Evolutionary conservation across 805 yeast species (phyloP), one percentile per base, ranked within the genome.

Genomic region (Saturnispora halmiae): DNA sequence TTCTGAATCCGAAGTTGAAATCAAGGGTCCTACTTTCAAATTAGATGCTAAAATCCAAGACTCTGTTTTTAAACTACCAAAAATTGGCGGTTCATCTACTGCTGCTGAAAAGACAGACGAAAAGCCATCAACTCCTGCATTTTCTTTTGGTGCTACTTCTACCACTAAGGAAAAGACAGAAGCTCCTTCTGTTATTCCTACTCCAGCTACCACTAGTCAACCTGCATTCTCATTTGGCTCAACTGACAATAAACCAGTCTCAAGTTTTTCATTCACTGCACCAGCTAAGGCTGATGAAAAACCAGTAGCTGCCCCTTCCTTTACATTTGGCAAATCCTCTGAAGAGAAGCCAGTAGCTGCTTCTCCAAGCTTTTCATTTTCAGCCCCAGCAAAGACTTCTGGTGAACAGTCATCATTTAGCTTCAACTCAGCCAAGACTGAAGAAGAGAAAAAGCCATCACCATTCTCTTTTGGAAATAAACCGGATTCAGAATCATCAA

Each of bases 11-110:
- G 82, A 77, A 28, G 59, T 78, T 20, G 79, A 77, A 54, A 71
- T 81, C 22, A 74, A 82, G 57, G 94, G 94, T 1, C 94, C 94
- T 16, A 60, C 67, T 11, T 84, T 84, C 55, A 69, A 67, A 7
- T 47, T 73, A 24, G 56, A 54, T 13, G 52, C 64, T 2, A 49
- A 47, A 22, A 66, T 70, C 22, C 47, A 51, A 16, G 58, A 54
- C 33, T 45, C 59, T 31, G 60, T 50, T 9, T 63, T 63, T 45
- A 59, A 53, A 34, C 50, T 60, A 11, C 19, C 49, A 11, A 39
- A 39, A 10, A 16, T 27, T 20, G 28, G 37, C 27, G 31, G 31
- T 33, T 9, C 36, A 10, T 7, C 29, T 27, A 9, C 40, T 27
- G 42, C 43, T 36, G 31, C 44, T 7, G 20, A 42, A 9, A 32